Percentiles rank a stretch among this genome's conserved stretches.
phyloP scores from a whole-genome alignment of 2,329 filamentous ascomycete species.

The Lachnellula cervina region DNA sequence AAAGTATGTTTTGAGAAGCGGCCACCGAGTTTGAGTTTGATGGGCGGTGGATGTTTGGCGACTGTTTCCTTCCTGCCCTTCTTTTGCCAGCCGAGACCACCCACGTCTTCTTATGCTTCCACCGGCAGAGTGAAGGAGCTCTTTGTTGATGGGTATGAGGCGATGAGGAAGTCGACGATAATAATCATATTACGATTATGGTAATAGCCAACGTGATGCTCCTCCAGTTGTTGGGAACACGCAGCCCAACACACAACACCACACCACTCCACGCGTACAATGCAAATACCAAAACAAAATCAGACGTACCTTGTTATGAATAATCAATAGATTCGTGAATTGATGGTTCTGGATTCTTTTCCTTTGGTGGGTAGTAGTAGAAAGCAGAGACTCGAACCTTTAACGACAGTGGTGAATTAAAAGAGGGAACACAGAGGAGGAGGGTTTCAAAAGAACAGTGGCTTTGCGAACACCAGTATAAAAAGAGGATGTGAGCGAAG shows the following conservation, averaged over 20 bases:
- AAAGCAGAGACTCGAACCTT: conserved; percentile 11
- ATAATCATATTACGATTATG: neutral
- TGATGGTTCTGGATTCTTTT: neutral
- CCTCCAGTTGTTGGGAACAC: too few species aligned
- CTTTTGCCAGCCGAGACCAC: neutral
- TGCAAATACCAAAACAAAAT: too few species aligned
- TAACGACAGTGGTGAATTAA: conserved; percentile 26
- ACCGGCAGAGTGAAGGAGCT: neutral
- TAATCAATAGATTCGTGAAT: neutral
- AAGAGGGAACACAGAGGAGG: conserved; percentile 14
- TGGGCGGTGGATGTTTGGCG: neutral
- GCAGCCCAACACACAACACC: too few species aligned
- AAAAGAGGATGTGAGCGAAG: neutral
- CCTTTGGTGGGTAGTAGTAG: neutral
- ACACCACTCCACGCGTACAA: too few species aligned
- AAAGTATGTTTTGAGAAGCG: conserved; percentile 3
- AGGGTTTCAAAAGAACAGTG: conserved; percentile 17
- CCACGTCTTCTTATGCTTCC: neutral
- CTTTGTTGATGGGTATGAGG: too few species aligned
- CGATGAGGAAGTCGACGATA: neutral
- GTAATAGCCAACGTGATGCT: too few species aligned
- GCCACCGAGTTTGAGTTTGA: neutral
- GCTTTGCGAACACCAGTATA: conserved; percentile 13
- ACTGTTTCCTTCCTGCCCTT: neutral
- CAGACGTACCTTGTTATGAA: too few species aligned